Conservation (phyloP, 2,329 filamentous ascomycete species). For the Colletotrichum liaoningense region DNA sequence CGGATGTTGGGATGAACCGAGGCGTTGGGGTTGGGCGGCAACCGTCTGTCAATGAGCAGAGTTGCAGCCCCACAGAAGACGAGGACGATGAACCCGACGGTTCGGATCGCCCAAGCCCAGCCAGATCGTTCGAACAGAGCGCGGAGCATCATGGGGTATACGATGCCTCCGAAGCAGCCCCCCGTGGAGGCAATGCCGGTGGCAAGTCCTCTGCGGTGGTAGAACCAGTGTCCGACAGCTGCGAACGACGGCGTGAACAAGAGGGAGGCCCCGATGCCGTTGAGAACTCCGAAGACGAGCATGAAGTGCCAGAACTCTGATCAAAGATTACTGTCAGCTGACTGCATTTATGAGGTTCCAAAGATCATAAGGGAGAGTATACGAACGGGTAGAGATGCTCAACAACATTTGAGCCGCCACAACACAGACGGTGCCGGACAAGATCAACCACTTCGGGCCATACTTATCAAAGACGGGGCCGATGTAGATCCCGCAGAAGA, state of each 20-base stretch:
- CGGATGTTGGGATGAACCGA: constrained; percentile 71
- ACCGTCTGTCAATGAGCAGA: constrained; percentile 64
- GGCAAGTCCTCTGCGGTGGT: constrained; percentile 77
- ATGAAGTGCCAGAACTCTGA: constrained; percentile 86
- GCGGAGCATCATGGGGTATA: constrained; percentile 68
- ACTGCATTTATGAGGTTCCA: background rate
- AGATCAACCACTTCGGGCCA: constrained; percentile 79
- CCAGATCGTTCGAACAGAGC: constrained; percentile 4
- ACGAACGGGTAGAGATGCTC: constrained; percentile 74
- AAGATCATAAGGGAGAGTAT: background rate
- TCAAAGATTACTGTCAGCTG: background rate
- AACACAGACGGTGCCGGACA: constrained; percentile 72
- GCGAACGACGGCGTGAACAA: constrained; percentile 87
- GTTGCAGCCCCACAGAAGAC: constrained; percentile 57
- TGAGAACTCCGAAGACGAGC: constrained; percentile 79
- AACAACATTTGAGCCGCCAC: constrained; percentile 74
- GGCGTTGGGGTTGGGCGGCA: constrained; percentile 69
- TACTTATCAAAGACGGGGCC: constrained; percentile 90
- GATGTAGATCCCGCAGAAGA: constrained; percentile 87
- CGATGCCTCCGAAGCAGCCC: constrained; percentile 75
- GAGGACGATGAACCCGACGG: constrained; percentile 60
- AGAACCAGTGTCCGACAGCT: constrained; percentile 78
- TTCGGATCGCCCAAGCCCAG: constrained; percentile 58
- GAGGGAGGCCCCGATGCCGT: constrained; percentile 79
- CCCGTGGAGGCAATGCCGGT: constrained; percentile 86